Conservation (phyloP, 129 eudicot species). For the Flaveria robusta region DNA sequence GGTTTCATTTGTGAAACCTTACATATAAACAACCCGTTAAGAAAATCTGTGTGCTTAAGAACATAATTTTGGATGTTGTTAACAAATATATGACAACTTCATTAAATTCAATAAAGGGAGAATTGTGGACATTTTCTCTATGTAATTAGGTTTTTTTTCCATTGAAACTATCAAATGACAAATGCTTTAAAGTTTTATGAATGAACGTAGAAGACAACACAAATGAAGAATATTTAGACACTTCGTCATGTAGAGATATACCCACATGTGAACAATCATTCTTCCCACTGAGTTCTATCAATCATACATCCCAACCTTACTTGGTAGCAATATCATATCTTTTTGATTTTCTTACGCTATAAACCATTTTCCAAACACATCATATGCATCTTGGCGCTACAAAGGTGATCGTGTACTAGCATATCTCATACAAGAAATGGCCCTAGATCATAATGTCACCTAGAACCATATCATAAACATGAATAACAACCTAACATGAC, state of each 20-base stretch:
- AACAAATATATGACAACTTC: not conserved
- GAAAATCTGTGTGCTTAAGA: not conserved
- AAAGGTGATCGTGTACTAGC: not conserved
- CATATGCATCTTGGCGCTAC: not conserved
- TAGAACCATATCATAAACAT: not conserved
- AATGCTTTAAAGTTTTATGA: no score
- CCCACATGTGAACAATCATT: not conserved
- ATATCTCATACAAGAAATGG: not conserved
- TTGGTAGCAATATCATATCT: no score
- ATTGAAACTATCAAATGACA: no score
- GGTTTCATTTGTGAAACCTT: no score
- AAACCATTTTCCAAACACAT: no score
- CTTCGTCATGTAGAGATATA: not conserved
- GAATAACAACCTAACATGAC: not conserved
- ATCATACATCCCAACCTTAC: not conserved
- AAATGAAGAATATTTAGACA: no score
- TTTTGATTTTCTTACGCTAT: no score
- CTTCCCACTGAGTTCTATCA: not conserved
- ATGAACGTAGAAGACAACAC: no score
- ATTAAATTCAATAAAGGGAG: not conserved
- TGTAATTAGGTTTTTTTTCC: no score
- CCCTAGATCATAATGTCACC: not conserved
- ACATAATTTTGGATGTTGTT: not conserved
- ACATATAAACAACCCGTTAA: no score
- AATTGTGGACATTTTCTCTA: not conserved